A percentile compares a stretch with the other conserved stretches of the same genome.
phyloP scores from a whole-genome alignment of 192 early-diverging fungal species.

The Neocallimastix lanati region DNA sequence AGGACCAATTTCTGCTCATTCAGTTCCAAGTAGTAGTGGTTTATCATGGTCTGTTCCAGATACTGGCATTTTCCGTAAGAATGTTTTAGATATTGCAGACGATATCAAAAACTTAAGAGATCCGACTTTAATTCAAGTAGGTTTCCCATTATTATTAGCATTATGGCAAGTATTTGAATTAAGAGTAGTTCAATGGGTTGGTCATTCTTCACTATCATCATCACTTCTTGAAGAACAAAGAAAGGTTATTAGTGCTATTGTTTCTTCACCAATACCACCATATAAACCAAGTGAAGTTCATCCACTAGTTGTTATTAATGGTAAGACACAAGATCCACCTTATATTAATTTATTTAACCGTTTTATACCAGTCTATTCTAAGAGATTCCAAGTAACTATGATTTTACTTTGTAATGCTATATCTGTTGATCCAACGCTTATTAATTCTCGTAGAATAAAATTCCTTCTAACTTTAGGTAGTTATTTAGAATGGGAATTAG shows the following conservation, averaged over 20 bases:
- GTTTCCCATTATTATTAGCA: constrained; percentile 23
- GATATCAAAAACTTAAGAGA: background rate
- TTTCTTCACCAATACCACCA: background rate
- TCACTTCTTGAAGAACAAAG: constrained; percentile 22
- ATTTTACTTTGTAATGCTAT: constrained; percentile 27
- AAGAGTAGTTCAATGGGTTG: constrained; percentile 26
- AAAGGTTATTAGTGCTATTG: constrained; percentile 15
- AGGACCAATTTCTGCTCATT: background rate
- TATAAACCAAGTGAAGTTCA: background rate
- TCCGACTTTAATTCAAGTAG: constrained; percentile 7
- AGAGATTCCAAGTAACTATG: constrained; percentile 20
- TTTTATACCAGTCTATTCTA: constrained; percentile 8
- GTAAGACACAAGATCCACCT: constrained; percentile 1
- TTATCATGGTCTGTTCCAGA: constrained; percentile 2
- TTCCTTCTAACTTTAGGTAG: background rate
- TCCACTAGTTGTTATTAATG: background rate
- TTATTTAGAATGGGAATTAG: background rate
- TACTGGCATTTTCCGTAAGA: background rate
- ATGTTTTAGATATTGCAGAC: background rate
- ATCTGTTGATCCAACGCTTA: constrained; percentile 9
- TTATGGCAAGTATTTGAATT: constrained; percentile 38
- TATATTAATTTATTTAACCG: background rate
- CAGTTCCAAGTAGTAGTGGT: background rate
- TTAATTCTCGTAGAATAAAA: background rate
- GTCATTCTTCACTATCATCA: constrained; percentile 12